Conservation (phyloP, 345 rosid species). For the Populus simonii region DNA sequence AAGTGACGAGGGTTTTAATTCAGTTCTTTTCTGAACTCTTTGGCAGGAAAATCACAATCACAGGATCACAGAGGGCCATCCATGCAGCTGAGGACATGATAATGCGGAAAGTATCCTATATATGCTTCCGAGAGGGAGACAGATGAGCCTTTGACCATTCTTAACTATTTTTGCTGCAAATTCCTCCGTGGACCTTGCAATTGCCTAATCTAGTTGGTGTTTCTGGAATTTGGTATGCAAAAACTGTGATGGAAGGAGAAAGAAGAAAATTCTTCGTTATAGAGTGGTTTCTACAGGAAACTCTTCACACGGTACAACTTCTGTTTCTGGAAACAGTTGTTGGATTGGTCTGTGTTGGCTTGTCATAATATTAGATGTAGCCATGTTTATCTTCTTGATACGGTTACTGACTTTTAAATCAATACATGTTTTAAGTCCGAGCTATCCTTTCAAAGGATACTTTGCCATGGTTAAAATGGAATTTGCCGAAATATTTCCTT, state of each 20-base stretch:
- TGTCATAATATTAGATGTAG: slow-evolving; percentile 15
- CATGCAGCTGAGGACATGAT: slow-evolving; percentile 89
- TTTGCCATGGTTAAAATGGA: not conserved
- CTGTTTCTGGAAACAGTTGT: slow-evolving; percentile 6
- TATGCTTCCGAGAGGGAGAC: slow-evolving; percentile 65
- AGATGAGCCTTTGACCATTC: slow-evolving; percentile 35
- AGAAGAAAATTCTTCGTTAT: slow-evolving; percentile 7
- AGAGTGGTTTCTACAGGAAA: slow-evolving; percentile 27
- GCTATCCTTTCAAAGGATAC: not conserved
- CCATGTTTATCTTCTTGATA: slow-evolving; percentile 21
- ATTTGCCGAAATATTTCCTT: not conserved
- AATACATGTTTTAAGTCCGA: not conserved
- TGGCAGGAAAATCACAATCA: slow-evolving; percentile 89
- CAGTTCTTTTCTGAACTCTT: not conserved
- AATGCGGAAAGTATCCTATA: slow-evolving; percentile 76
- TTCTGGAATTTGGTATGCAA: slow-evolving; percentile 14
- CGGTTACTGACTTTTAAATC: slow-evolving; percentile 23
- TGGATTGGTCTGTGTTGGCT: slow-evolving; percentile 15
- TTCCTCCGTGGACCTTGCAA: slow-evolving; percentile 12
- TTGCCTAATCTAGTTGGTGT: slow-evolving; percentile 10
- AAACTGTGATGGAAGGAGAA: slow-evolving; percentile 15
- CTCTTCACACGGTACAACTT: slow-evolving; percentile 20
- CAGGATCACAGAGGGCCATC: slow-evolving; percentile 84
- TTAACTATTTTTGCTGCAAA: slow-evolving; percentile 16
- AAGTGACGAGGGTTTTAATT: not conserved